Evolutionary conservation across 2,329 filamentous ascomycete genomes (phyloP), one percentile per base, ranked within the genome.

Genomic region (Cladosporium oxysporum): DNA sequence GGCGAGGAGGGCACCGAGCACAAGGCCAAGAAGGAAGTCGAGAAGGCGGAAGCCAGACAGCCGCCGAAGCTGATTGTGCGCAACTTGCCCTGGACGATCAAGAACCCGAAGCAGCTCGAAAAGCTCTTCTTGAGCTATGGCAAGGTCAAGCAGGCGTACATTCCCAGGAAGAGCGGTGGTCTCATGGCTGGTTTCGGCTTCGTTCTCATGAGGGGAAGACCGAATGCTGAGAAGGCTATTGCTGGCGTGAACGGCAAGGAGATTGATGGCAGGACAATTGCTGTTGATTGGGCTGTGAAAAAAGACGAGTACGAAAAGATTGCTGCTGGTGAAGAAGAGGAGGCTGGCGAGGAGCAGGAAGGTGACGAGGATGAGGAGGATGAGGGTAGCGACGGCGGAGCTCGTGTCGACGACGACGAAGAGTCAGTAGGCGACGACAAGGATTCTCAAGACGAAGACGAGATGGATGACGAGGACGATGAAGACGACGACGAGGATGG

Each of bases 261-360:
- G 68, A 85, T 99, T 23, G 93, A 97, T 76, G 95, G 93, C 2
- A 87, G 95, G 73, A 90, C 89, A 10, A 79, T 99, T 67, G 95
- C 94, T 31, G 95, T 99, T 7, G 95, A 99, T 80, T 99, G 92
- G 92, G 94, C 96, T 35, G 93, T 98, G 3, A 92, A 97, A 67
- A 97, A 96, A 81, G 85, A 89, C 50, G 88, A 90, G 7, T 99
- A 71, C 47, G 62, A 72, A 92, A 92, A 86, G 68, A 64, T 61
- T 41, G 62, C 65, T 18, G 58, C 47, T 1, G 66, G 68, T 7
- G 68, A 70, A 21, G 67, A 62, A n/a, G 65, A 68, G n/a, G 81
- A 75, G 66, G 76, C 75, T 62, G 74, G 65, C 4, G 70, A 71
- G 7, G 72, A 77, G 5, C 75, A 76, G 28, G 73, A 77, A 35